Evolutionary conservation across 805 yeast species (phyloP).

Genomic region (Ogataea paraovalis): DNA sequence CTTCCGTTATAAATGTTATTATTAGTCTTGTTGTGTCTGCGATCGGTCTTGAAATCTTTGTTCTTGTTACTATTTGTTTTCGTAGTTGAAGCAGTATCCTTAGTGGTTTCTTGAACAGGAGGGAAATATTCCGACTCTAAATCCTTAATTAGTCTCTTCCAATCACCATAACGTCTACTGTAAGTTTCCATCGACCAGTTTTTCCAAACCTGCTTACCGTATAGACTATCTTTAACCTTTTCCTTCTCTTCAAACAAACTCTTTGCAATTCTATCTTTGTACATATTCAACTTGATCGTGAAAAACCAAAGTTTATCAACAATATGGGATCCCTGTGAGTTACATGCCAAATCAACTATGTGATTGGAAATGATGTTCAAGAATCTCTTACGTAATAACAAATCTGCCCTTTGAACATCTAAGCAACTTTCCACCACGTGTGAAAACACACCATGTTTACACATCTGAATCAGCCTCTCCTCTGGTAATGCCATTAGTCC

Average conservation of each 20-base stretch:
- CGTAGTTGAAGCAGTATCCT: neutral
- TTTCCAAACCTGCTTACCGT: slow-evolving; percentile 92
- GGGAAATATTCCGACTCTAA: slow-evolving; percentile 2
- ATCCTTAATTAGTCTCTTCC: slow-evolving; percentile 60
- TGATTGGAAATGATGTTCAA: slow-evolving; percentile 56
- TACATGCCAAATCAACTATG: slow-evolving; percentile 62
- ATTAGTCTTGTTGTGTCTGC: neutral
- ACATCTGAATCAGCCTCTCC: slow-evolving; percentile 67
- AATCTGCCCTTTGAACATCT: slow-evolving; percentile 40
- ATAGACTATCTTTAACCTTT: slow-evolving; percentile 74
- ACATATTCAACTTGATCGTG: slow-evolving; percentile 71
- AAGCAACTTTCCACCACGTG: slow-evolving; percentile 77
- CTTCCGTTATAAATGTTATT: neutral
- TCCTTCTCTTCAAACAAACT: slow-evolving; percentile 57
- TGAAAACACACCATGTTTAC: slow-evolving; percentile 85
- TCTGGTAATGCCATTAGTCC: slow-evolving; percentile 56
- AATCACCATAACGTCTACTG: slow-evolving; percentile 68
- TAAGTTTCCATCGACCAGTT: slow-evolving; percentile 90
- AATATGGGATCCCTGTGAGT: slow-evolving; percentile 88
- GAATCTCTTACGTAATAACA: slow-evolving; percentile 56
- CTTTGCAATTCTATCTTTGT: slow-evolving; percentile 80
- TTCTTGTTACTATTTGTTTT: neutral
- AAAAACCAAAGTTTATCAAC: slow-evolving; percentile 82
- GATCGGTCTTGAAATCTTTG: too few species aligned
- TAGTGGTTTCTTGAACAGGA: neutral